Base-by-base conservation (phyloP, 2,329 filamentous ascomycete species). In the Diplocarpon rosae region DNA sequence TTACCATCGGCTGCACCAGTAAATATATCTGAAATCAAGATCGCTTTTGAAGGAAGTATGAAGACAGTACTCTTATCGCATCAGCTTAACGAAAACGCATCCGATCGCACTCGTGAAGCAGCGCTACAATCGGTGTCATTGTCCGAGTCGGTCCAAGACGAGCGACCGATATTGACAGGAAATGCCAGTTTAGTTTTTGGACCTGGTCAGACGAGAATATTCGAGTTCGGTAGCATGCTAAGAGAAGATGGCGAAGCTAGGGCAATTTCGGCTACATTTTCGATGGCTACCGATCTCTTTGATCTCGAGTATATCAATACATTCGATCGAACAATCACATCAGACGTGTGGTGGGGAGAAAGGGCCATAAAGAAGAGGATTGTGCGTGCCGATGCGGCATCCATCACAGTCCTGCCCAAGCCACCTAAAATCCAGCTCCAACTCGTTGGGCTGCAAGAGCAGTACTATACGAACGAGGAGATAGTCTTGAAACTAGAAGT, bases 351-450 rank as follows among this genome's bases (percentile, higher is more conserved):
- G 76, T 73, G 72, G 57, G 62, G 68, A 2, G 61, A 65, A 6
- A 62, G 63, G 2, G 63, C 65, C 12, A 59, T 62, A 0, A 69
- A 64, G 42, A 70, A 70, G 47, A 68, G 65, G 24, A 61, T 75
- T 15, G 63, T 70, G 24, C 69, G 76, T 8, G 53, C 64, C 10
- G 68, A 73, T 37, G 65, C 74, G 8, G 69, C 75, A 29, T 66
- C 68, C 1, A 75, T 94, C 45, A 80, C 77, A 45, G 79, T 98
- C 17, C 71, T 88, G 43, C 90, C 92, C 1, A 85, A 93, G 52
- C 92, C 90, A 24, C 92, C 92, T 0, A 96, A 95, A 64, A 78
- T 98, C 68, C 80, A 86, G 54, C 76, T 98, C 37, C 73, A 68
- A 20, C 66, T 86, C 9, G 68, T 75, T 2, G 72, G 77, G 33